These are phyloP conservation scores for Boechera divaricarpa DNA, from an alignment of 345 rosid species.

Conservation along the genomic window DNA sequence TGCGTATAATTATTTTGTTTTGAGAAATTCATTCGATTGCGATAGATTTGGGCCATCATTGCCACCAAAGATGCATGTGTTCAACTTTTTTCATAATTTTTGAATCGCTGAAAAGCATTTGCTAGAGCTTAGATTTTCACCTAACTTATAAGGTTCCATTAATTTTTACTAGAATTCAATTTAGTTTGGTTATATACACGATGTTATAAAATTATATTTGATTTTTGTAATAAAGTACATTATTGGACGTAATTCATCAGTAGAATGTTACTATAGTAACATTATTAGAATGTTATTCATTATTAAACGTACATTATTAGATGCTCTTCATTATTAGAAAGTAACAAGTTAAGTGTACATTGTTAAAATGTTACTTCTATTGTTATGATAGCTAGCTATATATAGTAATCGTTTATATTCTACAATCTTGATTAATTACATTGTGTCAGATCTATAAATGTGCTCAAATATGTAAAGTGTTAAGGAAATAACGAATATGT, in stretches of 20 bases:
- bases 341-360: neutral
- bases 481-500: too few species aligned
- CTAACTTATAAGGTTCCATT: conserved; percentile 10
- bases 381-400: neutral
- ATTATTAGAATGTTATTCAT: neutral
- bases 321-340: neutral
- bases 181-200: neutral
- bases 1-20: conserved; percentile 30
- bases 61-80: conserved; percentile 38
- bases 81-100: conserved; percentile 25
- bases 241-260: neutral
- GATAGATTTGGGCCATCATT: conserved; percentile 44
- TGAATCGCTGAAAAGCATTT: conserved; percentile 18
- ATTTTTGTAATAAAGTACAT: neutral
- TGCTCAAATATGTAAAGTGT: too few species aligned
- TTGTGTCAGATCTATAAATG: neutral
- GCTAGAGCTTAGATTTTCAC: neutral
- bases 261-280: neutral
- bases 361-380: neutral
- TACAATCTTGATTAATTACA: neutral
- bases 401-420: neutral
- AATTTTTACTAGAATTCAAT: neutral
- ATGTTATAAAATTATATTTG: neutral
- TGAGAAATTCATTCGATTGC: conserved; percentile 31
- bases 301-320: neutral